phyloP scores from a whole-genome alignment of 768 basidiomycete species.

The Rhodotorula graminis region DNA sequence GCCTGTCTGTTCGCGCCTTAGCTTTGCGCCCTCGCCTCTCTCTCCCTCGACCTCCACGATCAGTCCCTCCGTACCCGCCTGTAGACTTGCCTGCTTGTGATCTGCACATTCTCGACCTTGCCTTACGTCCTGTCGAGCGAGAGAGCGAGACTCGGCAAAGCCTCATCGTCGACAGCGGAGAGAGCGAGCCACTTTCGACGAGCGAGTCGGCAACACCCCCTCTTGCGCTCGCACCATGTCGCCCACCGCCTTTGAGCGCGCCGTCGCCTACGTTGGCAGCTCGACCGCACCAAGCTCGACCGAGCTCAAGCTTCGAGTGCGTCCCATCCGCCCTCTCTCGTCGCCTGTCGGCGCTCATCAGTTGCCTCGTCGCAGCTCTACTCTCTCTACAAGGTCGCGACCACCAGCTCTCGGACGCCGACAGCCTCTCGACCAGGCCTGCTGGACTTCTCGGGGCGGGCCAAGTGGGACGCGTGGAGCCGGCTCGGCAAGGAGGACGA shows the following conservation, averaged over 20 bases:
- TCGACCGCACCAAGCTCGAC: not conserved
- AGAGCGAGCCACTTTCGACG: too few species aligned
- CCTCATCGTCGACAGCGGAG: too few species aligned
- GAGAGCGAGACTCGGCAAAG: too few species aligned
- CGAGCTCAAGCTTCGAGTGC: constrained; percentile 26
- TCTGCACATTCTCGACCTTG: too few species aligned
- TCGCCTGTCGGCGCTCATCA: not conserved
- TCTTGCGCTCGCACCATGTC: not conserved
- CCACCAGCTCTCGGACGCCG: constrained; percentile 4
- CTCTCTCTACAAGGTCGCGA: constrained; percentile 32
- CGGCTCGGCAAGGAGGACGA: constrained; percentile 1
- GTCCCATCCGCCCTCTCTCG: not conserved
- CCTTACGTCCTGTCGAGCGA: too few species aligned
- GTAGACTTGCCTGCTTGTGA: too few species aligned
- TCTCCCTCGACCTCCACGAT: too few species aligned
- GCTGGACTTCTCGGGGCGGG: constrained; percentile 26
- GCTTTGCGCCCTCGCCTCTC: too few species aligned
- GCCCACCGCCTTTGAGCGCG: constrained; percentile 1
- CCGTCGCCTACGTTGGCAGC: constrained; percentile 7
- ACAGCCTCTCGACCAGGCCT: constrained; percentile 10
- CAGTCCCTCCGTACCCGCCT: too few species aligned
- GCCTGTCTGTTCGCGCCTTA: too few species aligned
- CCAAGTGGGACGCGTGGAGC: constrained; percentile 37
- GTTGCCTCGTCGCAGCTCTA: constrained; percentile 17
- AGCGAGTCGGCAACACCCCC: too few species aligned